Evolutionary conservation across 768 basidiomycete species (phyloP).

Genomic region (Pleurotus sapidus): DNA sequence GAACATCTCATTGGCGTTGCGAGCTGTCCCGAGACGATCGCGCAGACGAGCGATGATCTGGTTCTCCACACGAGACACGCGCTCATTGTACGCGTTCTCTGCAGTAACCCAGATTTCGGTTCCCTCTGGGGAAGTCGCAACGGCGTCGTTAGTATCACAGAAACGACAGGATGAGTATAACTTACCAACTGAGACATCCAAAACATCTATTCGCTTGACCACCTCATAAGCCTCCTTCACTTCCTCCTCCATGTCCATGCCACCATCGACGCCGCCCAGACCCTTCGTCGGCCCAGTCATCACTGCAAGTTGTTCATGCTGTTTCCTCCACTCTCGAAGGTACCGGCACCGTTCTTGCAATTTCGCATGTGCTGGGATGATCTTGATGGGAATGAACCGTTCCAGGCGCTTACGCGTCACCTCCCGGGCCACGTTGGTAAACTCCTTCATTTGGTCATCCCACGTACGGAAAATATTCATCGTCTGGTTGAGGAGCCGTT

Average conservation of each 20-base stretch:
- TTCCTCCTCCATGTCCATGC: conserved; percentile 98
- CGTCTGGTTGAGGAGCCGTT: conserved; percentile 74
- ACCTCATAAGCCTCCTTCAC: conserved; percentile 95
- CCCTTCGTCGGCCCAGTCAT: conserved; percentile 97
- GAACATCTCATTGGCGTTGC: conserved; percentile 99
- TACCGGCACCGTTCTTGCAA: conserved; percentile 87
- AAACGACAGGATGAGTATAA: conserved; percentile 8
- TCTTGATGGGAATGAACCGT: conserved; percentile 96
- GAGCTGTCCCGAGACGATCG: conserved; percentile 89
- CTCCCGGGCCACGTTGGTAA: conserved; percentile 90
- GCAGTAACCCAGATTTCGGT: conserved; percentile 98
- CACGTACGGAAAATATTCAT: conserved; percentile 80
- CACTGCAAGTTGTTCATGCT: conserved; percentile 94
- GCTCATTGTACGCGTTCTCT: conserved; percentile 97
- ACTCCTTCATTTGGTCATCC: conserved; percentile 91
- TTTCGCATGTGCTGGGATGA: conserved; percentile 86
- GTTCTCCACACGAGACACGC: conserved; percentile 96
- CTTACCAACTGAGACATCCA: conserved; percentile 90
- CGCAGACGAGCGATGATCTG: conserved; percentile 94
- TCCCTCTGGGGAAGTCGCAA: conserved; percentile 57
- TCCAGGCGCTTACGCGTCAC: conserved; percentile 87
- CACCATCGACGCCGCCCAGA: conserved; percentile 69
- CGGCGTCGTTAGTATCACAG: not conserved
- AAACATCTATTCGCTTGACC: conserved; percentile 94
- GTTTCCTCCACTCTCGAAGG: conserved; percentile 89